A percentile compares a stretch with the other conserved stretches of the same genome.
Conservation (phyloP, 2,329 filamentous ascomycete species). For the Pseudogymnoascus sp. region DNA sequence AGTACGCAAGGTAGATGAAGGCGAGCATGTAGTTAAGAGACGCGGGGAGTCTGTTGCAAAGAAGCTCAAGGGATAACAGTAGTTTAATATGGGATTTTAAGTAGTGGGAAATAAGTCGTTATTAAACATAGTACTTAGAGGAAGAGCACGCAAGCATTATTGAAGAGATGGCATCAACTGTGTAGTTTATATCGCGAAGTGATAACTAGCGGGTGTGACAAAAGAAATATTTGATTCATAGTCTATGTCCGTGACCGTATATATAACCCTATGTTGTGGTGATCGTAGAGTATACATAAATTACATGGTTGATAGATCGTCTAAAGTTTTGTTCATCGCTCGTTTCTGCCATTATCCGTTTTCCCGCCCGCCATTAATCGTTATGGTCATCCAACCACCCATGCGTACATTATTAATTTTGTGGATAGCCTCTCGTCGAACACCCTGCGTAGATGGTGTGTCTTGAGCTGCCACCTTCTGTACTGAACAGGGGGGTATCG, state of each 20-base stretch:
- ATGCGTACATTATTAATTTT: not conserved
- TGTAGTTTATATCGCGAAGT: too few relatives aligned
- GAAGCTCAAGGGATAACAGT: conserved; percentile 59
- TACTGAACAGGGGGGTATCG: not conserved
- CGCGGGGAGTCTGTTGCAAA: conserved; percentile 65
- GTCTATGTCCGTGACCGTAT: not conserved
- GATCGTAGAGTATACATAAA: not conserved
- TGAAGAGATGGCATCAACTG: too few relatives aligned
- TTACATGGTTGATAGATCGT: not conserved
- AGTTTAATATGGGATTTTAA: not conserved
- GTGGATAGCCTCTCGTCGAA: not conserved
- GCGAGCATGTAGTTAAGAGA: conserved; percentile 84
- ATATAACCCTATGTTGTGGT: not conserved
- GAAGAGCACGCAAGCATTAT: too few relatives aligned
- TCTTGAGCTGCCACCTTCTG: not conserved
- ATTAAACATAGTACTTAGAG: too few relatives aligned
- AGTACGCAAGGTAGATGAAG: conserved; percentile 87
- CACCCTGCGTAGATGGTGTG: not conserved
- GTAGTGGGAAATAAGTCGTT: not conserved
- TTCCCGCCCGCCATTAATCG: not conserved
- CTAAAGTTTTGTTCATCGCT: not conserved
- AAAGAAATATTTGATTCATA: not conserved
- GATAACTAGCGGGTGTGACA: not conserved
- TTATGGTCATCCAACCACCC: not conserved
- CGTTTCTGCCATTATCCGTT: not conserved